A percentile compares a stretch with the other conserved stretches of the same genome.
Conservation (phyloP, 2,329 filamentous ascomycete genomes). For the Sarocladium strictum region DNA sequence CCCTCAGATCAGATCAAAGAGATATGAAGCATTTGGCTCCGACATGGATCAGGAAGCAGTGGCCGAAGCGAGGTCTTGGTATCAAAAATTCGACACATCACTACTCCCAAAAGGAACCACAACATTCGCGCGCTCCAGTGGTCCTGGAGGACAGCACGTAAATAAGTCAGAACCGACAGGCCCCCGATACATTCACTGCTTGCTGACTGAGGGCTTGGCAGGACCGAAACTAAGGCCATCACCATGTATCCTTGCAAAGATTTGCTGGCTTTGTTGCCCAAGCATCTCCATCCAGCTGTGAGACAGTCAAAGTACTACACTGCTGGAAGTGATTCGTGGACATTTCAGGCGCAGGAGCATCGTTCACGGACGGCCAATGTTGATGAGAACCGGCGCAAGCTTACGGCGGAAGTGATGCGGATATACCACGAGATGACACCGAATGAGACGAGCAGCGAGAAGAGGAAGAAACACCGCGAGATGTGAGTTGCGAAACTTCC, state of each 20-base stretch:
- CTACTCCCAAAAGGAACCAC: constrained; percentile 46
- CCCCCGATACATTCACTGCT: constrained; percentile 16
- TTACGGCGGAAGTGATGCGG: constrained; percentile 39
- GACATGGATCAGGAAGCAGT: constrained; percentile 44
- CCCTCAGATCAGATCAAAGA: constrained; percentile 16
- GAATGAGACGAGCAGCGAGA: constrained; percentile 37
- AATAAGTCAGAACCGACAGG: constrained; percentile 47
- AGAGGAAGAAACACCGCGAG: constrained; percentile 41
- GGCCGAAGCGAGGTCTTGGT: constrained; percentile 47
- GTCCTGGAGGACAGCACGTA: constrained; percentile 56
- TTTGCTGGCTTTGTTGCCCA: constrained; percentile 39
- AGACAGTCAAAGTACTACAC: constrained; percentile 51
- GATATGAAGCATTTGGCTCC: constrained; percentile 43
- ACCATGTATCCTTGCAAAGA: constrained; percentile 46
- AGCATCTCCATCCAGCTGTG: constrained; percentile 38
- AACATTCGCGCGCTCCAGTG: constrained; percentile 52
- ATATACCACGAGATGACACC: constrained; percentile 44
- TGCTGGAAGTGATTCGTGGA: constrained; percentile 43
- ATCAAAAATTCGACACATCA: constrained; percentile 33
- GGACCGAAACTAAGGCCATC: constrained; percentile 54
- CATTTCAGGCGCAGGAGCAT: constrained; percentile 49
- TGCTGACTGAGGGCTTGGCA: constrained; percentile 41
- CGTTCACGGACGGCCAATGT: constrained; percentile 46
- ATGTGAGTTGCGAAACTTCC: constrained; percentile 33
- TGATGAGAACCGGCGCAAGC: constrained; percentile 45